Base-by-base conservation (phyloP, 306 rosid species). In the Dalbergia cochinchinensis region DNA sequence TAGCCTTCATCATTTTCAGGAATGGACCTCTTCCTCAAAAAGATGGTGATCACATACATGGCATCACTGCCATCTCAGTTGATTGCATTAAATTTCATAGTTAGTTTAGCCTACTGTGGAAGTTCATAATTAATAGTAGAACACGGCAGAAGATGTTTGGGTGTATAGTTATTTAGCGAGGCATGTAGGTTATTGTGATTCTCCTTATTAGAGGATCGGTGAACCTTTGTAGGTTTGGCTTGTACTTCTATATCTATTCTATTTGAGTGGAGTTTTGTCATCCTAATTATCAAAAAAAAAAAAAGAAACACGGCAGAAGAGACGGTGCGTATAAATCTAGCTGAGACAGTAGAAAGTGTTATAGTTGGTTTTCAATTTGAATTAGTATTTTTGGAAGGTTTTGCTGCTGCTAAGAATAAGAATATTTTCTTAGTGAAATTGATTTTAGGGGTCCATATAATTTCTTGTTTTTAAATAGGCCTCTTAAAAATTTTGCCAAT, bases 1-100 rank as follows among this genome's bases (percentile, higher is more conserved):
- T 72, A 84, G 89, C 81, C 88, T 91, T 41, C 90, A 89, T 68
- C 74, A 85, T 57, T 91, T 42, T 69, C 89, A 85, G 86, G 73
- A 89, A 70, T 89, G 85, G 86, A 82, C 86, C 13, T 86, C 90
- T 33, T 14, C 63, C 48, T 70, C 41, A 53, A 4, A 57, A 76
- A 54, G 84, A 78, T n/a, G 69, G 73, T 15, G 72, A 73, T n/a
- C 60, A 76, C 69, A 73, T 19, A 26, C 60, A 76, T 55, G 51
- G 4, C 48, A 68, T 16, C 18, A 92, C 89, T 9, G 11, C 61
- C 86, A 18, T 83, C 41, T 37, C 5, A 37, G 75, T 37, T 53
- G 87, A 18, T 69, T 89, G 86, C 90, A 86, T 57, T 67, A 86
- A 78, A 86, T 91, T 62, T 82, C 89, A 4, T 19, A 4, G 66